phyloP scores from a whole-genome alignment of 2,329 filamentous ascomycete genomes.

The Cordyceps farinosa region DNA sequence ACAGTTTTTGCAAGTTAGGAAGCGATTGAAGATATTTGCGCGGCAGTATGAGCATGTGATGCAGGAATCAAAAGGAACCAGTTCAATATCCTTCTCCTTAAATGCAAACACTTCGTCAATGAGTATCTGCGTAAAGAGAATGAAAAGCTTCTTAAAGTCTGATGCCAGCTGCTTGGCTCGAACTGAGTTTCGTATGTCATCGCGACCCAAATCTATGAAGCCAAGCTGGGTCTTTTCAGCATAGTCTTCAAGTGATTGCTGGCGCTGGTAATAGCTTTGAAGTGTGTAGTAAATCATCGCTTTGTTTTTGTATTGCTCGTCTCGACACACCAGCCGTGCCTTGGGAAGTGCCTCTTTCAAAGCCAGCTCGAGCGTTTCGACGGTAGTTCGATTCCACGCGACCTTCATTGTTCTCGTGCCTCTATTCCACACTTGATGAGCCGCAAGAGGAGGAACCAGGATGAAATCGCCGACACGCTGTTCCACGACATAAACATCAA shows the following conservation, averaged over 20 bases:
- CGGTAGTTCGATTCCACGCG: slow-evolving; percentile 94
- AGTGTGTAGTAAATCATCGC: slow-evolving; percentile 89
- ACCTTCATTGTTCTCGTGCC: slow-evolving; percentile 96
- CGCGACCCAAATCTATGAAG: slow-evolving; percentile 46
- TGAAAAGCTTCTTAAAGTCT: slow-evolving; percentile 79
- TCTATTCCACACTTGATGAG: slow-evolving; percentile 97
- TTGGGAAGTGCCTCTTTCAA: slow-evolving; percentile 83
- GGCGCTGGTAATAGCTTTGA: slow-evolving; percentile 68
- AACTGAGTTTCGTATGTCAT: slow-evolving; percentile 40
- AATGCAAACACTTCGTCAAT: slow-evolving; percentile 81
- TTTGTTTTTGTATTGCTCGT: slow-evolving; percentile 99
- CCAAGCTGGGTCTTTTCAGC: slow-evolving; percentile 43
- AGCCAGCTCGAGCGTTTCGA: slow-evolving; percentile 84
- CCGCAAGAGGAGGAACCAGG: slow-evolving; percentile 84
- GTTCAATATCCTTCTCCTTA: slow-evolving; percentile 69
- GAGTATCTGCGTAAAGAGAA: slow-evolving; percentile 72
- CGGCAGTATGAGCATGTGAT: slow-evolving; percentile 95
- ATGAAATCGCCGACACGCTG: slow-evolving; percentile 91
- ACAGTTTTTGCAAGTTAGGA: slow-evolving; percentile 87
- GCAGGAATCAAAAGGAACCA: slow-evolving; percentile 79
- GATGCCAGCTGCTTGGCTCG: slow-evolving; percentile 66
- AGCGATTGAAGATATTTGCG: slow-evolving; percentile 95
- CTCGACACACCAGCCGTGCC: slow-evolving; percentile 85
- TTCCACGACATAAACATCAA: slow-evolving; percentile 88
- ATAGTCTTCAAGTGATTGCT: slow-evolving; percentile 51